A percentile compares a stretch with the other conserved stretches of the same genome.
These are phyloP conservation scores for Kalanchoe fedtschenkoi DNA, from an alignment of 164 flowering plant genomes.

Conservation along the genomic window DNA sequence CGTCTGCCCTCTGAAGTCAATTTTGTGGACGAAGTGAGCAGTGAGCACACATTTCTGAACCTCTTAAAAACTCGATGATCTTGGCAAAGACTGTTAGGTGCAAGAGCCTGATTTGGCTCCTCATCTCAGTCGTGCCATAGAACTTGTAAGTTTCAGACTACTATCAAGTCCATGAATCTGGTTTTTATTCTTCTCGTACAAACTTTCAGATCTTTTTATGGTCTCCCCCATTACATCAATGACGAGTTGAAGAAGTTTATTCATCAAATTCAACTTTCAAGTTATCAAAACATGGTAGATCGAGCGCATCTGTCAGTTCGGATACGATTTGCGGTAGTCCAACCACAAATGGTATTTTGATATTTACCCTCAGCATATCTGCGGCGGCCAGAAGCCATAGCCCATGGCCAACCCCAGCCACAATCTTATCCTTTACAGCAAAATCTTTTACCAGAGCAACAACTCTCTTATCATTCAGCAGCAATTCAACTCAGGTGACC, in stretches of 20 bases:
- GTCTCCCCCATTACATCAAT: too few relatives aligned
- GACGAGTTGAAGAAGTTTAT: too few relatives aligned
- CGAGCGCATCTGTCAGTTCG: not conserved
- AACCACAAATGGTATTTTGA: not conserved
- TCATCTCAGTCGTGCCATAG: too few relatives aligned
- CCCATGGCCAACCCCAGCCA: constrained; percentile 12
- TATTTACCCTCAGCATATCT: not conserved
- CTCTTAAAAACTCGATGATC: not conserved
- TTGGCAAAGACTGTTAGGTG: not conserved
- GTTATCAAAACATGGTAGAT: not conserved
- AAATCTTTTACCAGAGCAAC: constrained; percentile 7
- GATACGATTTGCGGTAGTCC: not conserved
- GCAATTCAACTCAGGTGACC: constrained; percentile 11
- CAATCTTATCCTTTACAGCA: constrained; percentile 7
- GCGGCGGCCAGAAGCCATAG: constrained; percentile 8
- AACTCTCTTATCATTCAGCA: constrained; percentile 6
- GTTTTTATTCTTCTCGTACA: too few relatives aligned
- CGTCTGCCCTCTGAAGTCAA: constrained; percentile 37
- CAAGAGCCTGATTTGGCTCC: too few relatives aligned
- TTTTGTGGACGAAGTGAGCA: not conserved
- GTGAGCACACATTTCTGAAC: constrained; percentile 3
- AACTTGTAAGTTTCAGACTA: too few relatives aligned
- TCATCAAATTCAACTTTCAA: too few relatives aligned
- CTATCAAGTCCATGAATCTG: too few relatives aligned
- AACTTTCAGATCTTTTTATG: too few relatives aligned